A percentile compares a stretch with the other conserved stretches of the same genome.
Conservation (phyloP, 305 asterid genomes). For the Plantago rigida region DNA sequence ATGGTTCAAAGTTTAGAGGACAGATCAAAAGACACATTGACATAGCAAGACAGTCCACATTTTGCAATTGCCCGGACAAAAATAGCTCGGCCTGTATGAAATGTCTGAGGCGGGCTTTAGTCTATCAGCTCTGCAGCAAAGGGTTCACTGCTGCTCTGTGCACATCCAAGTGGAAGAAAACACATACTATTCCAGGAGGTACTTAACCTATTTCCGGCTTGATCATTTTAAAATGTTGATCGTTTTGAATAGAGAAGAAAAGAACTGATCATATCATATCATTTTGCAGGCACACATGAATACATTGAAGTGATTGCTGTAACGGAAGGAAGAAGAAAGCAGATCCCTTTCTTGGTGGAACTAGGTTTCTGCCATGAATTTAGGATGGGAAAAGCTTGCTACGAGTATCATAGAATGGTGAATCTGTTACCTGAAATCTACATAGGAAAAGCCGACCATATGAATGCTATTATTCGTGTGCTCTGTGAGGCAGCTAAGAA, state of each 20-base stretch:
- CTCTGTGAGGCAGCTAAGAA: conserved; percentile 49
- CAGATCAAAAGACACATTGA: conserved; percentile 31
- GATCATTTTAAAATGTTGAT: too few relatives aligned
- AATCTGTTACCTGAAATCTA: conserved; percentile 37
- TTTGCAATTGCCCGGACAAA: conserved; percentile 31
- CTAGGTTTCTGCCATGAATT: conserved; percentile 45
- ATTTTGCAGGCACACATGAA: conserved; percentile 40
- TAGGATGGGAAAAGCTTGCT: conserved; percentile 44
- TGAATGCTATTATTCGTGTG: conserved; percentile 37
- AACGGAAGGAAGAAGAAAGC: conserved; percentile 40
- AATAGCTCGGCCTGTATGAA: conserved; percentile 25
- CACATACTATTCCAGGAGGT: conserved; percentile 40
- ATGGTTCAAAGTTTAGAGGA: conserved; percentile 33
- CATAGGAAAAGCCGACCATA: conserved; percentile 38
- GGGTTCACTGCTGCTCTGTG: conserved; percentile 37
- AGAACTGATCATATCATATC: background rate
- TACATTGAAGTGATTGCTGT: conserved; percentile 44
- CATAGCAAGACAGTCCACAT: conserved; percentile 22
- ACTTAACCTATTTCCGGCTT: background rate
- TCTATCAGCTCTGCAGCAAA: conserved; percentile 30
- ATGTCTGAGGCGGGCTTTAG: conserved; percentile 34
- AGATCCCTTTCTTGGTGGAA: conserved; percentile 35
- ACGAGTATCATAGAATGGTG: conserved; percentile 31
- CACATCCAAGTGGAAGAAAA: conserved; percentile 39
- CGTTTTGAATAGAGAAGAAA: background rate